Base-by-base conservation (phyloP, 176 grass and related monocot genomes). In the Triticum turgidum region DNA sequence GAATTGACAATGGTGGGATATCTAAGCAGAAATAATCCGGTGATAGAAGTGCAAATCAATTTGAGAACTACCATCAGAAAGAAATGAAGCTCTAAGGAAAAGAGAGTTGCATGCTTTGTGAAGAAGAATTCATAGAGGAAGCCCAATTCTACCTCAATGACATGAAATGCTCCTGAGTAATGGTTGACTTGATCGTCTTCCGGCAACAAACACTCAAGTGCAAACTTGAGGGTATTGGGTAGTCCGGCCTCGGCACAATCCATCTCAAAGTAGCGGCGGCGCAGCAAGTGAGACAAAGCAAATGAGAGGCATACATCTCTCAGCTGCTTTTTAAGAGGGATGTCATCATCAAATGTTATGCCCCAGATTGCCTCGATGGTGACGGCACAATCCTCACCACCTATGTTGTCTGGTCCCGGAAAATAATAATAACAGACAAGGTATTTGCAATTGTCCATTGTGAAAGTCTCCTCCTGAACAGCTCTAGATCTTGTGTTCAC, bases 11-110 rank as follows among this genome's bases (percentile, higher is more conserved):
- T 17, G 11, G 27, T 5, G 27, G 4, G 29, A 33, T 66, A 33
- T 17, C 0, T 0, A 14, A 66, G 0, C 27, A 66, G 5, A 33
- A 33, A 5, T 0, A 0, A 66, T 3, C n/a, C n/a, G n/a, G n/a
- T n/a, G n/a, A n/a, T n/a, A n/a, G n/a, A 33, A 0, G 64, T 3
- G 13, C 0, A 7, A 15, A 67, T 33, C 4, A 33, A 67, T 33
- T 67, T 67, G 11, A 67, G 0, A 17, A 67, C 0, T 14, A 65
- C 12, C 10, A 65, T 0, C 0, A 29, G 1, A 2, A 2, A 32
- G 27, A 27, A 66, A 32, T 14, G 1, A 5, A 30, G 0, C 64
- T 66, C 64, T 0, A 1, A 3, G 4, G 13, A 0, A 33, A n/a
- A n/a, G n/a, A n/a, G n/a, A n/a, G n/a, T 14, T 11, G 64, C 6